A percentile compares a stretch with the other conserved stretches of the same genome.
Conservation (phyloP, 345 rosid species). For the Viola odorata region DNA sequence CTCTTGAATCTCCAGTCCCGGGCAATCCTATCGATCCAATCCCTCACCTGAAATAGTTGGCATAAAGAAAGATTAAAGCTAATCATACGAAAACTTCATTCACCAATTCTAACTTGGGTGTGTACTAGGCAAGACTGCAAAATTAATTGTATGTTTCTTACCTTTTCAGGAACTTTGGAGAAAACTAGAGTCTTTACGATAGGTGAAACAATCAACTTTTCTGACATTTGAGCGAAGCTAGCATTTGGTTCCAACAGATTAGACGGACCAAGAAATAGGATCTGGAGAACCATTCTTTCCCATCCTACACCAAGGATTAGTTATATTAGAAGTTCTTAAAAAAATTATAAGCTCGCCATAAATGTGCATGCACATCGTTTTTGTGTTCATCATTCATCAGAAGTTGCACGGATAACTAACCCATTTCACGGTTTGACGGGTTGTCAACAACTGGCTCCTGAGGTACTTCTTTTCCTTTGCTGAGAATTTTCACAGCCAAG, state of each 20-base stretch:
- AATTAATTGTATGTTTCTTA: conserved; percentile 13
- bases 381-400: background rate
- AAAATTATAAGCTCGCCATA: background rate
- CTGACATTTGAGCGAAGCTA: conserved; percentile 90
- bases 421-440: conserved; percentile 63
- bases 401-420: conserved; percentile 26
- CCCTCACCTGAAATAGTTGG: conserved; percentile 54
- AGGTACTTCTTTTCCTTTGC: conserved; percentile 81
- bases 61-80: conserved; percentile 6
- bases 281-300: conserved; percentile 99
- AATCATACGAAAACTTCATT: background rate
- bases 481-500: conserved; percentile 82
- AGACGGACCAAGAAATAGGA: conserved; percentile 88
- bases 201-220: conserved; percentile 90
- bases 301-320: conserved; percentile 55
- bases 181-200: conserved; percentile 90
- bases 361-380: conserved; percentile 6
- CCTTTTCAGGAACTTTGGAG: conserved; percentile 98
- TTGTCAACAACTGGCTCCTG: conserved; percentile 80
- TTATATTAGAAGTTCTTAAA: no score
- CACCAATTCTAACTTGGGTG: background rate
- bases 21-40: conserved; percentile 81
- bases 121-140: background rate
- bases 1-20: conserved; percentile 89
- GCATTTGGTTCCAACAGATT: conserved; percentile 92